phyloP scores from a whole-genome alignment of 2,329 filamentous ascomycete genomes.

The Trichoderma oligosporum region DNA sequence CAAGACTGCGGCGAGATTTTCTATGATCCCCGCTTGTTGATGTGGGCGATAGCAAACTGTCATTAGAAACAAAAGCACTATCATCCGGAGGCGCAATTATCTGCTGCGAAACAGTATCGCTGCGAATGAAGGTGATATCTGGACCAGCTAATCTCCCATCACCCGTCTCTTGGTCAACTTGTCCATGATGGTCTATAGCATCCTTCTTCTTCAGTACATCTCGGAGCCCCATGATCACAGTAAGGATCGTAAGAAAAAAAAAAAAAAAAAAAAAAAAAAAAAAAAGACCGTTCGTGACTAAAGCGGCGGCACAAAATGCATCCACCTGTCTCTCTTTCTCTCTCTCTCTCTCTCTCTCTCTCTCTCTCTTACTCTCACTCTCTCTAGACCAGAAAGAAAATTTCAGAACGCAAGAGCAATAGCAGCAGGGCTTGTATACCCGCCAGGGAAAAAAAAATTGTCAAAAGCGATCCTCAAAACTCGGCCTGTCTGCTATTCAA shows the following conservation, averaged over 20 bases:
- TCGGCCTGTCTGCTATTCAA: not conserved
- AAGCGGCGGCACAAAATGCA: no score
- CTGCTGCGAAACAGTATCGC: constrained; percentile 78
- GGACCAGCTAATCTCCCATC: constrained; percentile 44
- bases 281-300: no score
- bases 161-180: constrained; percentile 37
- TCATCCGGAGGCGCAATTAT: constrained; percentile 64
- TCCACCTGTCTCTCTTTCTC: no score
- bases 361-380: no score
- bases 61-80: constrained; percentile 26
- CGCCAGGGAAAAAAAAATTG: not conserved
- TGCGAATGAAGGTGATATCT: constrained; percentile 78
- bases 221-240: constrained; percentile 46
- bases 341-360: no score
- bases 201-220: constrained; percentile 55
- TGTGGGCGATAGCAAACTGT: constrained; percentile 31
- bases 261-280: not conserved
- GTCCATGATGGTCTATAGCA: constrained; percentile 35
- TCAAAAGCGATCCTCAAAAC: not conserved
- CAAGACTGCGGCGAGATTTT: constrained; percentile 40
- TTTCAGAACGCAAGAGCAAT: not conserved
- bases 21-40: constrained; percentile 31
- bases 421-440: constrained; percentile 4
- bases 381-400: no score
- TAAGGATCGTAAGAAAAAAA: not conserved